A percentile compares a stretch with the other conserved stretches of the same genome.
phyloP scores from a whole-genome alignment of 768 basidiomycete genomes.

The Tylopilus plumbeoviolaceoides region DNA sequence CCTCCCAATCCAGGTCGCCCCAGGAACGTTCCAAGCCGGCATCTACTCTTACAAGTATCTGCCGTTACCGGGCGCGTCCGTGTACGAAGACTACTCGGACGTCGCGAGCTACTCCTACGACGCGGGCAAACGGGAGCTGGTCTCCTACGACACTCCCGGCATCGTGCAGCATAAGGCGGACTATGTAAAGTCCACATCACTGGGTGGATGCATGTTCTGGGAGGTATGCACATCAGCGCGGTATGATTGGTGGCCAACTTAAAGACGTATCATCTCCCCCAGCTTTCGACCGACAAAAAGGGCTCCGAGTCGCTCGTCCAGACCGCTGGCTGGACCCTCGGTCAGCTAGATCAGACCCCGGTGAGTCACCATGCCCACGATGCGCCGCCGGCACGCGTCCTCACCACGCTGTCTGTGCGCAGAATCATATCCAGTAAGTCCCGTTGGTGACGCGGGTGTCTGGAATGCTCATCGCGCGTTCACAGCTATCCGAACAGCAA shows the following conservation, averaged over 20 bases:
- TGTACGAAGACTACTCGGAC: constrained; percentile 63
- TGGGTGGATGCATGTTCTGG: constrained; percentile 77
- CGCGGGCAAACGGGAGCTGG: constrained; percentile 56
- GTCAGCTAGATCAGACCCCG: constrained; percentile 52
- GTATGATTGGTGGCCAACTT: no score
- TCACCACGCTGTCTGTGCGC: neutral
- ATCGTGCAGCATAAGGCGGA: constrained; percentile 63
- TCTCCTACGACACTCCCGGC: constrained; percentile 73
- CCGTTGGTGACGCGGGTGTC: neutral
- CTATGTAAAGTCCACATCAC: constrained; percentile 55
- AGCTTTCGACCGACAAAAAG: constrained; percentile 58
- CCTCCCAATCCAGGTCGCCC: constrained; percentile 49
- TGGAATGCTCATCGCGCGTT: neutral
- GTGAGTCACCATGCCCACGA: constrained; percentile 15
- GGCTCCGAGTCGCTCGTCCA: constrained; percentile 57
- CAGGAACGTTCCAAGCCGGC: constrained; percentile 41
- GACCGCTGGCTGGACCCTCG: constrained; percentile 44
- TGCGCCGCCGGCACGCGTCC: neutral
- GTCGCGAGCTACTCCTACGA: constrained; percentile 82
- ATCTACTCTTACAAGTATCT: constrained; percentile 71
- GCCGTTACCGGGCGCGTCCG: constrained; percentile 57
- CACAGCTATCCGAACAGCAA: constrained; percentile 61
- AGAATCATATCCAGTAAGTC: constrained; percentile 58
- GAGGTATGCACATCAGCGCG: constrained; percentile 44
- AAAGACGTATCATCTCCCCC: no score